phyloP scores from a whole-genome alignment of 192 early-diverging fungal genomes.

The Rhizophagus sp. region DNA sequence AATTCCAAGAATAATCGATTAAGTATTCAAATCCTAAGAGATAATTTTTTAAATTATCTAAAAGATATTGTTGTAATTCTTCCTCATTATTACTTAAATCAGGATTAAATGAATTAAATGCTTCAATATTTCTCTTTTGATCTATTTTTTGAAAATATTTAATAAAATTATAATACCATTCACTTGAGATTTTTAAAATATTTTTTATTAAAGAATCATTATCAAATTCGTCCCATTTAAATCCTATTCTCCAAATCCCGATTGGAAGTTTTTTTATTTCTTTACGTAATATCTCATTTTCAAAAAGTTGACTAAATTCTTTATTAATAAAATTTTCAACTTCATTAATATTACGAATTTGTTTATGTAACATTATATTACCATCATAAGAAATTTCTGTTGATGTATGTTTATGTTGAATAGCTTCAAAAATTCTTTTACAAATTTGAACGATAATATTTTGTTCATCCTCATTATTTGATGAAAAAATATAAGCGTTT shows the following conservation, averaged over 20 bases:
- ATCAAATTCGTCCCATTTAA: not conserved
- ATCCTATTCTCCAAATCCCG: not conserved
- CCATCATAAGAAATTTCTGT: not conserved
- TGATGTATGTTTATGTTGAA: not conserved
- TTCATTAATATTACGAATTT: not conserved
- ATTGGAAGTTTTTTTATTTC: not conserved
- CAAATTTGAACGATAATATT: not conserved
- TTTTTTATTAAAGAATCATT: not conserved
- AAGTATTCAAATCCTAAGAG: not conserved
- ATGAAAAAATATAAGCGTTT: not conserved
- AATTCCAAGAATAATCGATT: not conserved
- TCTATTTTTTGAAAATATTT: not conserved
- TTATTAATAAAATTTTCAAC: not conserved
- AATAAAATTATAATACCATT: not conserved
- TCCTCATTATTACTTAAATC: not conserved
- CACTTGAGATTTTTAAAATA: not conserved
- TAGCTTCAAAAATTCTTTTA: not conserved
- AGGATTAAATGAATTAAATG: too few relatives aligned
- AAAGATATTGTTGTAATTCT: not conserved
- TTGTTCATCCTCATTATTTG: slow-evolving; percentile 7
- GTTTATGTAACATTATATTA: not conserved
- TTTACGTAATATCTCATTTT: not conserved
- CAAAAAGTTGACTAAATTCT: not conserved
- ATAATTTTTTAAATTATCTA: not conserved
- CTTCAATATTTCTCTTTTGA: not conserved